A percentile compares a stretch with the other conserved stretches of the same genome.
phyloP scores from a whole-genome alignment of 495 filamentous ascomycete genomes.

The Penicillium cataractarum region DNA sequence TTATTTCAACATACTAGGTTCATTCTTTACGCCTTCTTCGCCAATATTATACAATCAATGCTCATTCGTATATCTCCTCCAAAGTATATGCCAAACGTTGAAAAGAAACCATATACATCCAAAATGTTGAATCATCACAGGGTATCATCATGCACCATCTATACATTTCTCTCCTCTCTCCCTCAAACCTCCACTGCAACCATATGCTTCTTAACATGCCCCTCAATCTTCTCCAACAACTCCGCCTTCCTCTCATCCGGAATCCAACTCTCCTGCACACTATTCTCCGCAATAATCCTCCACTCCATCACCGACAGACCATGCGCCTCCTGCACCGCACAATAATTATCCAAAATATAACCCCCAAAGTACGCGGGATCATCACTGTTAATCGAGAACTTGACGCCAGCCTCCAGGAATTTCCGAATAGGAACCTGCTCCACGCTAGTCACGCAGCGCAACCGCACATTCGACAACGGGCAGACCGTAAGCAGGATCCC shows the following conservation, averaged over 20 bases:
- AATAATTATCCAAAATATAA: conserved; percentile 77
- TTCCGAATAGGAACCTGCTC: conserved; percentile 63
- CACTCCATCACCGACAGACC: conserved; percentile 63
- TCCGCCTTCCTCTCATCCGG: conserved; percentile 45
- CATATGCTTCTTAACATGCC: conserved; percentile 38
- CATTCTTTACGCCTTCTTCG: neutral
- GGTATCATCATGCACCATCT: conserved; percentile 22
- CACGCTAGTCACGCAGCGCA: conserved; percentile 61
- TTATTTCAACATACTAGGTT: neutral
- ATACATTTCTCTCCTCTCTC: neutral
- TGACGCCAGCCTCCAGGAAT: conserved; percentile 67
- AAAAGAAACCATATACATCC: conserved; percentile 18
- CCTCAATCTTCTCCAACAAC: conserved; percentile 42
- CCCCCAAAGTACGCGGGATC: conserved; percentile 83
- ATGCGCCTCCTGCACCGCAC: conserved; percentile 74
- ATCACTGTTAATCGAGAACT: conserved; percentile 74
- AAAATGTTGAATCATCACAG: conserved; percentile 28
- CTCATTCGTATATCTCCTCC: neutral
- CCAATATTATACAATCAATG: neutral
- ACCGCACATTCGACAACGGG: conserved; percentile 71
- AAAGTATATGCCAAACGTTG: conserved; percentile 16
- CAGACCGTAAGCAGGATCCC: conserved; percentile 68
- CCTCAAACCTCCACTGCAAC: conserved; percentile 1
- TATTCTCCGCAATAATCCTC: conserved; percentile 61
- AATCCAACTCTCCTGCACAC: conserved; percentile 66